Evolutionary conservation across 1,284 basidiomycete species (phyloP).

Genomic region (Wolfiporia cocos): DNA sequence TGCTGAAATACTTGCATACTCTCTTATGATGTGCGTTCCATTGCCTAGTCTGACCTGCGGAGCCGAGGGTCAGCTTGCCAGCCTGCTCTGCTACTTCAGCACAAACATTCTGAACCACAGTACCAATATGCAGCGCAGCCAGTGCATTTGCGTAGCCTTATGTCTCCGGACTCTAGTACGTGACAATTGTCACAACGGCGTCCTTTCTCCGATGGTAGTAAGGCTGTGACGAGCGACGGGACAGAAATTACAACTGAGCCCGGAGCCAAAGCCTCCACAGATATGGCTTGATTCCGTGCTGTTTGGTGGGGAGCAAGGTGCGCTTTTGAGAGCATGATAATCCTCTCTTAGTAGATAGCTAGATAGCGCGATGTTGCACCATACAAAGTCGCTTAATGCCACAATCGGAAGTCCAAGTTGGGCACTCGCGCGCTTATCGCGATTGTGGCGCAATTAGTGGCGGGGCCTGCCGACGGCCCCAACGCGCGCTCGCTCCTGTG

Average conservation of each 20-base stretch:
- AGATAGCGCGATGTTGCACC: too few species aligned
- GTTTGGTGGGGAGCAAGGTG: constrained; percentile 36
- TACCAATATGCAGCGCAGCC: constrained; percentile 69
- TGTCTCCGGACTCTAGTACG: constrained; percentile 16
- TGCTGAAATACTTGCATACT: constrained; percentile 52
- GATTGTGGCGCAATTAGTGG: too few species aligned
- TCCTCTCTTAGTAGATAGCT: too few species aligned
- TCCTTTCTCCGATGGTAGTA: constrained; percentile 52
- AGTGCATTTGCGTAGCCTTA: constrained; percentile 43
- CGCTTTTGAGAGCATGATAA: too few species aligned
- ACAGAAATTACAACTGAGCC: constrained; percentile 44
- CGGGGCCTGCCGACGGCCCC: too few species aligned
- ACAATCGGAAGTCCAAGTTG: too few species aligned
- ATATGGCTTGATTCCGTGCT: constrained; percentile 45
- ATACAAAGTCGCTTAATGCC: too few species aligned
- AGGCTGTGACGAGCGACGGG: constrained; percentile 37
- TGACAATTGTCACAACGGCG: constrained; percentile 62
- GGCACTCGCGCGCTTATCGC: too few species aligned
- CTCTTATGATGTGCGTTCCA: constrained; percentile 60
- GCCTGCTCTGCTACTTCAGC: constrained; percentile 1
- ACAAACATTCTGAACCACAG: constrained; percentile 55
- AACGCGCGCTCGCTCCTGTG: too few species aligned
- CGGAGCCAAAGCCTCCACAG: constrained; percentile 29
- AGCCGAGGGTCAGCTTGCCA: too few species aligned
- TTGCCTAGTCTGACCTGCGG: constrained; percentile 57